Conservation (phyloP, 1,284 basidiomycete species). For the Exobasidium rhododendri region DNA sequence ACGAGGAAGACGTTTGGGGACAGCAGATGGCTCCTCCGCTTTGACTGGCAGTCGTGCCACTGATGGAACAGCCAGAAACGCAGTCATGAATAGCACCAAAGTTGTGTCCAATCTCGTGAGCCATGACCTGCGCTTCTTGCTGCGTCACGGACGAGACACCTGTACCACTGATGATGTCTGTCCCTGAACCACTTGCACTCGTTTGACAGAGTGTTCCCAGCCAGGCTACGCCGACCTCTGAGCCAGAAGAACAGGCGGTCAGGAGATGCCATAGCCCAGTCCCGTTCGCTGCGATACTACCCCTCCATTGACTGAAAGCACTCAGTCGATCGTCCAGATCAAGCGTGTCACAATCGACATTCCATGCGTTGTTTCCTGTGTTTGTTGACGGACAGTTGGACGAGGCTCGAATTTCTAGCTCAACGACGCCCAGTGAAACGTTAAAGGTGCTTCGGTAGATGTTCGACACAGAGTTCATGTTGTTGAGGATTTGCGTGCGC, state of each 20-base stretch:
- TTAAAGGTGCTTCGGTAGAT: slow-evolving; percentile 77
- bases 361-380: slow-evolving; percentile 58
- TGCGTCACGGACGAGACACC: slow-evolving; percentile 71
- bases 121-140: slow-evolving; percentile 70
- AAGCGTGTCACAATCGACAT: slow-evolving; percentile 35
- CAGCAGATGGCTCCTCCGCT: slow-evolving; percentile 62
- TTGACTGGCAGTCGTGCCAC: slow-evolving; percentile 44
- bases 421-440: slow-evolving; percentile 76
- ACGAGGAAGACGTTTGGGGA: slow-evolving; percentile 64
- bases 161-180: slow-evolving; percentile 70
- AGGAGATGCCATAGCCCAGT: slow-evolving; percentile 85
- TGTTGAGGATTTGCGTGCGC: slow-evolving; percentile 66
- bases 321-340: slow-evolving; percentile 69
- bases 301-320: slow-evolving; percentile 78
- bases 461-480: slow-evolving; percentile 71
- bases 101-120: slow-evolving; percentile 83
- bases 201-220: slow-evolving; percentile 47
- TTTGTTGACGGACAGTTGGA: slow-evolving; percentile 48
- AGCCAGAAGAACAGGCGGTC: slow-evolving; percentile 77
- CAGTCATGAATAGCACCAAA: slow-evolving; percentile 77
- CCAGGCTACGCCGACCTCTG: slow-evolving; percentile 88
- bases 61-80: slow-evolving; percentile 64
- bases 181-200: slow-evolving; percentile 58
- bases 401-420: slow-evolving; percentile 67
- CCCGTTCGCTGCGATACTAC: slow-evolving; percentile 66